Percentiles rank a stretch among this genome's conserved stretches.
Evolutionary conservation across 2,329 filamentous ascomycete species (phyloP).

Genomic region (Penicillium hesseltinei): DNA sequence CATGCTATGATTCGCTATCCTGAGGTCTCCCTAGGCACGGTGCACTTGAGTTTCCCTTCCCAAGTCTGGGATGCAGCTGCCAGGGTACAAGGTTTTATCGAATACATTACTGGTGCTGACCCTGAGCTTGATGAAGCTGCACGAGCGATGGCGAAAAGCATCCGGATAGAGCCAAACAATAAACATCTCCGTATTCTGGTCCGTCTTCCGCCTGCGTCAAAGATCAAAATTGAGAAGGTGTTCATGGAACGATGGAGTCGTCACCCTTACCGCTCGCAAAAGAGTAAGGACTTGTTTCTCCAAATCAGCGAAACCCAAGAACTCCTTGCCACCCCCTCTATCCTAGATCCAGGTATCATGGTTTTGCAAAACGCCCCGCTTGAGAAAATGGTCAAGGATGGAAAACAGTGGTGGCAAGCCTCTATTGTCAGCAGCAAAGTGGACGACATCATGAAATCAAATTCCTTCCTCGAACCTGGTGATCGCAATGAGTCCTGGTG

Average conservation of each 20-base stretch:
- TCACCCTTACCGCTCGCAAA: conserved; percentile 27
- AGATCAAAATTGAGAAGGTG: conserved; percentile 32
- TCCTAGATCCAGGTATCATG: conserved; percentile 24
- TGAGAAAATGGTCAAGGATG: conserved; percentile 32
- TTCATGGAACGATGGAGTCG: conserved; percentile 36
- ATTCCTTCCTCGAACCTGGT: conserved; percentile 35
- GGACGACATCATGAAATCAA: conserved; percentile 34
- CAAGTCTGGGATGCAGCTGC: conserved; percentile 43
- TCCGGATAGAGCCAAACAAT: conserved; percentile 34
- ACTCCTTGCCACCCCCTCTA: conserved; percentile 25
- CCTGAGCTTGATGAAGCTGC: conserved; percentile 30
- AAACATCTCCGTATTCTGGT: conserved; percentile 30
- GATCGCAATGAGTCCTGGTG: conserved; percentile 35
- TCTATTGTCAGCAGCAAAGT: conserved; percentile 39
- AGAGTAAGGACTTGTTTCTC: conserved; percentile 29
- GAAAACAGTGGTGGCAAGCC: conserved; percentile 41
- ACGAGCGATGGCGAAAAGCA: conserved; percentile 31
- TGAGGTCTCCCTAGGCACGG: conserved; percentile 30
- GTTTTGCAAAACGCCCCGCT: conserved; percentile 27
- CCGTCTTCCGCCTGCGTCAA: conserved; percentile 18
- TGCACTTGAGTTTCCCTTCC: conserved; percentile 41
- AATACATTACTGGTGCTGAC: conserved; percentile 23
- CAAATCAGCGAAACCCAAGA: conserved; percentile 43
- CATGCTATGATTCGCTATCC: conserved; percentile 28
- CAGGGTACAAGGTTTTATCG: conserved; percentile 28